Conservation (phyloP, 495 filamentous ascomycete genomes). For the Chaetomium fimeti region DNA sequence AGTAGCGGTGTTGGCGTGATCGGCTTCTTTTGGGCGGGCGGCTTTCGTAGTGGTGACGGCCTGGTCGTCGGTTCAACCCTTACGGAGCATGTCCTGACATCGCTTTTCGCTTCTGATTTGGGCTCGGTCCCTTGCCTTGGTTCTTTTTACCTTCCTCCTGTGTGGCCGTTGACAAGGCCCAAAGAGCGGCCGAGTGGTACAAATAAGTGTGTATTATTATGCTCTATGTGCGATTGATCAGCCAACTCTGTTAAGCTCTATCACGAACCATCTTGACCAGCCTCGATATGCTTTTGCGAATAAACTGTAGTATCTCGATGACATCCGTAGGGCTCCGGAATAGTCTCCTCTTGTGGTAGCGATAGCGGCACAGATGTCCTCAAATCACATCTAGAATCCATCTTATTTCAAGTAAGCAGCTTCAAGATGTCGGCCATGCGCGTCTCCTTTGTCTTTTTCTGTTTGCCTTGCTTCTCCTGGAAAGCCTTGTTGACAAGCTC, state of each 20-base stretch:
- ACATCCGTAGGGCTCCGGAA: background rate
- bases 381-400: background rate
- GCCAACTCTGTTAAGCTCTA: background rate
- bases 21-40: background rate
- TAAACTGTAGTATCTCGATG: too few species aligned
- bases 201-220: background rate
- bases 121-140: background rate
- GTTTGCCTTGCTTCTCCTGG: slow-evolving; percentile 53
- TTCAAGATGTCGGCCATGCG: slow-evolving; percentile 43
- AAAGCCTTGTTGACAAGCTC: slow-evolving; percentile 76
- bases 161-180: background rate
- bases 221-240: background rate
- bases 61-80: slow-evolving; percentile 13
- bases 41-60: background rate
- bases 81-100: slow-evolving; percentile 2
- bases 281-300: background rate
- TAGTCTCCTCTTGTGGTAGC: background rate
- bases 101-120: slow-evolving; percentile 6
- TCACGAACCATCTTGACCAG: background rate
- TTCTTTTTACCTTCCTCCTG: background rate
- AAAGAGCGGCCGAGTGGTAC: background rate
- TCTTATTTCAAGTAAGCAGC: slow-evolving; percentile 34
- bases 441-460: slow-evolving; percentile 47
- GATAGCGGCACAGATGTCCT: background rate
- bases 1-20: background rate